Conservation (phyloP, 2,329 filamentous ascomycete species). For the Botrytis squamosa region DNA sequence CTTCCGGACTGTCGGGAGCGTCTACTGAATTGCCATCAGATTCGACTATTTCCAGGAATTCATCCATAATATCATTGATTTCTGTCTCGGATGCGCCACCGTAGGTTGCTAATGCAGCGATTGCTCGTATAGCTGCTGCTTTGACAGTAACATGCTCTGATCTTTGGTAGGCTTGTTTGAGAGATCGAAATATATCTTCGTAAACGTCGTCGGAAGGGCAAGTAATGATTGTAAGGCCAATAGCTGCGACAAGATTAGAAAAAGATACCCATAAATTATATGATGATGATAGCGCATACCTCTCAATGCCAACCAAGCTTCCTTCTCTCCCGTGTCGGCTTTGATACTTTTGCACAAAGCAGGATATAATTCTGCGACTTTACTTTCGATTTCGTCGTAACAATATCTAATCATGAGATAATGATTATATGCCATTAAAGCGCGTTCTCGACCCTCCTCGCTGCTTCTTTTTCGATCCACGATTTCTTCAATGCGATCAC, state of each 20-base stretch:
- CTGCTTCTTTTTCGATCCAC: conserved; percentile 68
- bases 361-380: conserved; percentile 54
- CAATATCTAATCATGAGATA: conserved; percentile 62
- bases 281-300: conserved; percentile 39
- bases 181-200: conserved; percentile 52
- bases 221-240: conserved; percentile 63
- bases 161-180: conserved; percentile 60
- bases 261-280: neutral
- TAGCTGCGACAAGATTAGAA: conserved; percentile 44
- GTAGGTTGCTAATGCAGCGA: conserved; percentile 62
- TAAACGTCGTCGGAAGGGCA: conserved; percentile 60
- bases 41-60: conserved; percentile 64
- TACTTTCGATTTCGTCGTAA: conserved; percentile 55
- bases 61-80: conserved; percentile 62
- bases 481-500: conserved; percentile 61
- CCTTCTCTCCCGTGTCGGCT: conserved; percentile 59
- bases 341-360: conserved; percentile 64
- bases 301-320: conserved; percentile 62
- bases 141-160: conserved; percentile 58
- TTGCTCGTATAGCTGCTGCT: conserved; percentile 63
- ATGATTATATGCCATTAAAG: conserved; percentile 56
- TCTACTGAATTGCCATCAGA: conserved; percentile 65
- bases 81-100: conserved; percentile 63
- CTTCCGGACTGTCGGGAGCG: conserved; percentile 58
- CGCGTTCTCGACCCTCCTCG: conserved; percentile 60